A percentile compares a stretch with the other conserved stretches of the same genome.
These are phyloP conservation scores for Fonsecaea pugnacius DNA, from an alignment of 2,329 filamentous ascomycete genomes.

Conservation along the genomic window DNA sequence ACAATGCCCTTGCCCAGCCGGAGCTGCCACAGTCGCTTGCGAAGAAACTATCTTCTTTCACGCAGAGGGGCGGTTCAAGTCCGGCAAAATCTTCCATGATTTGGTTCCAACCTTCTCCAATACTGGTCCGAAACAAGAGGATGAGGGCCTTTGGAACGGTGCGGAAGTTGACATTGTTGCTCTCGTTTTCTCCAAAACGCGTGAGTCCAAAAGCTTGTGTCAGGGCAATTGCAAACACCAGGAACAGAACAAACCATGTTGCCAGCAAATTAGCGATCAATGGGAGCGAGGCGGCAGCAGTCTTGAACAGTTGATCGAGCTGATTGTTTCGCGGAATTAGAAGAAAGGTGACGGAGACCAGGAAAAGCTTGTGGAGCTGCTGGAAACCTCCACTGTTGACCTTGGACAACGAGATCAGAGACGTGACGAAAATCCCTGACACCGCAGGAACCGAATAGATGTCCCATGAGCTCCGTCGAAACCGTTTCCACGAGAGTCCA, in stretches of 20 bases:
- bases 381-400: conserved; percentile 64
- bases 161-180: conserved; percentile 84
- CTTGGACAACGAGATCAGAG: conserved; percentile 72
- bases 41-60: conserved; percentile 72
- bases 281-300: conserved; percentile 88
- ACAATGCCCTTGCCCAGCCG: conserved; percentile 83
- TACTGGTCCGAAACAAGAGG: conserved; percentile 87
- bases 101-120: conserved; percentile 94
- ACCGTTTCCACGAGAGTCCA: conserved; percentile 89
- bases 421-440: conserved; percentile 77
- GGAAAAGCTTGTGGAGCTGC: conserved; percentile 89
- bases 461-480: conserved; percentile 93
- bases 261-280: conserved; percentile 89
- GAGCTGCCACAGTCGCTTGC: conserved; percentile 90
- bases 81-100: conserved; percentile 94
- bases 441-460: conserved; percentile 83
- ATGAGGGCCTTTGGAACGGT: conserved; percentile 93
- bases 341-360: conserved; percentile 85
- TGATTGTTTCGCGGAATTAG: conserved; percentile 96
- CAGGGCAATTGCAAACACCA: conserved; percentile 94
- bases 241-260: conserved; percentile 95
- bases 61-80: conserved; percentile 80
- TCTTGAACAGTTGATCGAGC: conserved; percentile 97
- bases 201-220: conserved; percentile 96
- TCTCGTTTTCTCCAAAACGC: conserved; percentile 75